Evolutionary conservation across 2,329 filamentous ascomycete species (phyloP).

Genomic region (Ophiostoma triangulosporum): DNA sequence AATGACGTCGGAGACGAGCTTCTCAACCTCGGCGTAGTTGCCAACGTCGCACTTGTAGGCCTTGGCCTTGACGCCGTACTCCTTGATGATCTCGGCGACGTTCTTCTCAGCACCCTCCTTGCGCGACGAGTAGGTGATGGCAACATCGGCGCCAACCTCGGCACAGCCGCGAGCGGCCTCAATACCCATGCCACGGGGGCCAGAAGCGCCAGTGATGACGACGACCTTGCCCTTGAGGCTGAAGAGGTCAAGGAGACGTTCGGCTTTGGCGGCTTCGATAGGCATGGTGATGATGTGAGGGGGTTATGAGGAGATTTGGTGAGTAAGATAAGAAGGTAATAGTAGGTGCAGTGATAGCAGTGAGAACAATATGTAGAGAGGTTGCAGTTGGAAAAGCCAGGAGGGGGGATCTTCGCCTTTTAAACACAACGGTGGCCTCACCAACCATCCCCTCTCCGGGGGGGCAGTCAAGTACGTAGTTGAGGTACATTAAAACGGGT

Average conservation of each 20-base stretch:
- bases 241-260: constrained; percentile 51
- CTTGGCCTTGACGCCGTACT: constrained; percentile 54
- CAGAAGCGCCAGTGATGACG: constrained; percentile 56
- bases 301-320: neutral
- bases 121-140: constrained; percentile 58
- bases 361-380: neutral
- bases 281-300: constrained; percentile 28
- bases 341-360: neutral
- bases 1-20: constrained; percentile 38
- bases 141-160: constrained; percentile 57
- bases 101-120: constrained; percentile 55
- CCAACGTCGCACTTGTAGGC: constrained; percentile 51
- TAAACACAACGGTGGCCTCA: neutral
- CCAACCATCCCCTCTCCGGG: neutral
- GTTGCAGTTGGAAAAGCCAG: neutral
- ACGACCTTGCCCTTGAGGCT: constrained; percentile 61
- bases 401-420: neutral
- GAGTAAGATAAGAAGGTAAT: neutral
- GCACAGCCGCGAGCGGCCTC: constrained; percentile 56
- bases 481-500: neutral
- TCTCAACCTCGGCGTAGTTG: constrained; percentile 35
- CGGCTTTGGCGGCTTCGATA: constrained; percentile 41
- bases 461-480: neutral
- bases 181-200: constrained; percentile 57
- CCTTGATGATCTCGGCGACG: constrained; percentile 47